phyloP scores from a whole-genome alignment of 306 rosid genomes.

The Trifolium dubium region DNA sequence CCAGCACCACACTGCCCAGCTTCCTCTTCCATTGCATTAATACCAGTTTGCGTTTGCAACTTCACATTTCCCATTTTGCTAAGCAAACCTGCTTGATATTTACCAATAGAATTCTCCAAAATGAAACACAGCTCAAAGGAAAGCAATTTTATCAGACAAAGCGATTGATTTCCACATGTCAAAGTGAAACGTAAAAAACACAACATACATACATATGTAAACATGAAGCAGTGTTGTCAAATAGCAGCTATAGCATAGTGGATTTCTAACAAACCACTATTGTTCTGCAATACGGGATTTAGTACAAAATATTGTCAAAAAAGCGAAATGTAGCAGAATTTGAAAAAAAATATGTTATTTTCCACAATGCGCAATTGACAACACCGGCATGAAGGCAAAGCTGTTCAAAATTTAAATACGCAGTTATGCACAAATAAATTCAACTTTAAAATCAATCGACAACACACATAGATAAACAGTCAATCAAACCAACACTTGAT shows the following conservation, averaged over 20 bases:
- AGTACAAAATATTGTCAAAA: background rate
- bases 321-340: background rate
- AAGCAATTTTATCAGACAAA: conserved; percentile 34
- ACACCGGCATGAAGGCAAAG: background rate
- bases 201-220: background rate
- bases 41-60: conserved; percentile 60
- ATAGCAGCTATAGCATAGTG: conserved; percentile 3
- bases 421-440: background rate
- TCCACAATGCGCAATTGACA: background rate
- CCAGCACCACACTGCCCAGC: conserved; percentile 56
- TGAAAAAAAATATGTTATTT: background rate
- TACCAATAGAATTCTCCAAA: conserved; percentile 27
- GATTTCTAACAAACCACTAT: background rate
- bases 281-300: background rate
- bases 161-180: conserved; percentile 30
- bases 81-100: conserved; percentile 44
- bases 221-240: background rate
- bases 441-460: conserved; percentile 15
- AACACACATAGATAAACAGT: background rate
- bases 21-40: conserved; percentile 77
- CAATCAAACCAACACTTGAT: conserved; percentile 22
- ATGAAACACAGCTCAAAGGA: conserved; percentile 34
- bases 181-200: conserved; percentile 31
- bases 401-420: background rate
- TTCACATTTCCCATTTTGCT: conserved; percentile 72